Conservation (phyloP, 1,139 yeast species). For the Lodderomyces beijingensis region DNA sequence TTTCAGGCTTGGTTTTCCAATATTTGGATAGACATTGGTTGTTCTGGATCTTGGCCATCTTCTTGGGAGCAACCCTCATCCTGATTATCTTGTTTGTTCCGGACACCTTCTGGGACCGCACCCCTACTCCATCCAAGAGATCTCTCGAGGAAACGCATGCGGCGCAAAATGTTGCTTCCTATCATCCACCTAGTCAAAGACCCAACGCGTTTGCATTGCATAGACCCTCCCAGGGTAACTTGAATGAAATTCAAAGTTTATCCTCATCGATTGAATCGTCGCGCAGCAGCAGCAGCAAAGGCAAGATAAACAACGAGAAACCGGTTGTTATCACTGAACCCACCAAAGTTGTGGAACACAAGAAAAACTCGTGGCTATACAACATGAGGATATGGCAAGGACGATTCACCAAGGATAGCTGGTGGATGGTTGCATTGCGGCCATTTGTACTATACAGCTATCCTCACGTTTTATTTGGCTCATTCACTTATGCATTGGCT, state of each 20-base stretch:
- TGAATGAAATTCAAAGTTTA: slow-evolving; percentile 19
- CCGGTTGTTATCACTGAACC: slow-evolving; percentile 20
- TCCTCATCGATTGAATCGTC: slow-evolving; percentile 16
- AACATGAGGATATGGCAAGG: slow-evolving; percentile 35
- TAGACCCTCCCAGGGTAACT: slow-evolving; percentile 13
- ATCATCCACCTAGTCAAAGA: slow-evolving; percentile 25
- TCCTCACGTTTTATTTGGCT: slow-evolving; percentile 52
- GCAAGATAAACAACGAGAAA: slow-evolving; percentile 7
- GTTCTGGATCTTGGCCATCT: slow-evolving; percentile 55
- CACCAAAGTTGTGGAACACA: slow-evolving; percentile 3
- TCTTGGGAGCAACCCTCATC: slow-evolving; percentile 44
- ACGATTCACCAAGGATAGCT: slow-evolving; percentile 44
- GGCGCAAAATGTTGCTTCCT: slow-evolving; percentile 38
- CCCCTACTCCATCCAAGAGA: slow-evolving; percentile 48
- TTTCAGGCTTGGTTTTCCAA: slow-evolving; percentile 51
- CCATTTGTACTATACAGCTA: slow-evolving; percentile 51
- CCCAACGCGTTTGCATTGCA: slow-evolving; percentile 33
- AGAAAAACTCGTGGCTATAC: slow-evolving; percentile 16
- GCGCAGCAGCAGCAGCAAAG: slow-evolving; percentile 9
- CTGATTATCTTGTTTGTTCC: slow-evolving; percentile 55
- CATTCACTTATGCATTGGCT: slow-evolving; percentile 51
- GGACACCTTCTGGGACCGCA: slow-evolving; percentile 62
- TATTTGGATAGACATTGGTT: slow-evolving; percentile 55
- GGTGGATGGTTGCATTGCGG: slow-evolving; percentile 57
- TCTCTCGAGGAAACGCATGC: slow-evolving; percentile 46